A percentile compares a stretch with the other conserved stretches of the same genome.
phyloP scores from a whole-genome alignment of 805 yeast genomes.

The Nakazawaea ishiwadae region DNA sequence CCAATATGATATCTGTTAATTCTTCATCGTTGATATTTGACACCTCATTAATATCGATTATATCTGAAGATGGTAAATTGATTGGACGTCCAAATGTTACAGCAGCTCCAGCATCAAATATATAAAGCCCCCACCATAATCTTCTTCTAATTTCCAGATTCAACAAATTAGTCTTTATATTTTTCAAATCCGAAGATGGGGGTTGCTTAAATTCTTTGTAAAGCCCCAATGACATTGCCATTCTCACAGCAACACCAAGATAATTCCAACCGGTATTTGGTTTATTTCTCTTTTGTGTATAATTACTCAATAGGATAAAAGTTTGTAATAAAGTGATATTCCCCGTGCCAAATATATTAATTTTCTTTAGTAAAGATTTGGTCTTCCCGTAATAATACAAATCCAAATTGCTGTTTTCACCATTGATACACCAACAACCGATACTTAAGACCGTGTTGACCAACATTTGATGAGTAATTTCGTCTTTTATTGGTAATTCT shows the following conservation, averaged over 20 bases:
- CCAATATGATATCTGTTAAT: slow-evolving; percentile 22
- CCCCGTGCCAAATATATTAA: slow-evolving; percentile 55
- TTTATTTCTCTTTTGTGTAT: slow-evolving; percentile 59
- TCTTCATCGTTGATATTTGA: slow-evolving; percentile 44
- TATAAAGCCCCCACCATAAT: slow-evolving; percentile 65
- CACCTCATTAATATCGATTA: slow-evolving; percentile 46
- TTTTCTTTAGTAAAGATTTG: slow-evolving; percentile 32
- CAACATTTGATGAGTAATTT: slow-evolving; percentile 48
- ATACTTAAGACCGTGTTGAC: slow-evolving; percentile 55
- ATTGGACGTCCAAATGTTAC: slow-evolving; percentile 64
- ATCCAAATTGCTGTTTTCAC: slow-evolving; percentile 49
- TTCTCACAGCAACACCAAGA: slow-evolving; percentile 57
- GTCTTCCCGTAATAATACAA: slow-evolving; percentile 53
- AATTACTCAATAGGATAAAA: slow-evolving; percentile 49
- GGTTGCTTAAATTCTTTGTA: slow-evolving; percentile 47
- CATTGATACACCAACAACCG: slow-evolving; percentile 66
- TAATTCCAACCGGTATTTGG: slow-evolving; percentile 70
- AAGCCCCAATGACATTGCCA: slow-evolving; percentile 64
- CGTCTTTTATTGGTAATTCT: slow-evolving; percentile 34
- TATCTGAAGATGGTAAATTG: slow-evolving; percentile 40
- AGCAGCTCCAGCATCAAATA: slow-evolving; percentile 60
- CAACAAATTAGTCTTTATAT: slow-evolving; percentile 30
- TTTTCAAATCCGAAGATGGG: slow-evolving; percentile 11
- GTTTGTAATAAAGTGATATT: slow-evolving; percentile 50
- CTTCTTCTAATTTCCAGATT: slow-evolving; percentile 54